Evolutionary conservation across 176 grass and related monocot genomes (phyloP), one percentile per base, ranked within the genome.

Genomic region (Tuctoria greenei): DNA sequence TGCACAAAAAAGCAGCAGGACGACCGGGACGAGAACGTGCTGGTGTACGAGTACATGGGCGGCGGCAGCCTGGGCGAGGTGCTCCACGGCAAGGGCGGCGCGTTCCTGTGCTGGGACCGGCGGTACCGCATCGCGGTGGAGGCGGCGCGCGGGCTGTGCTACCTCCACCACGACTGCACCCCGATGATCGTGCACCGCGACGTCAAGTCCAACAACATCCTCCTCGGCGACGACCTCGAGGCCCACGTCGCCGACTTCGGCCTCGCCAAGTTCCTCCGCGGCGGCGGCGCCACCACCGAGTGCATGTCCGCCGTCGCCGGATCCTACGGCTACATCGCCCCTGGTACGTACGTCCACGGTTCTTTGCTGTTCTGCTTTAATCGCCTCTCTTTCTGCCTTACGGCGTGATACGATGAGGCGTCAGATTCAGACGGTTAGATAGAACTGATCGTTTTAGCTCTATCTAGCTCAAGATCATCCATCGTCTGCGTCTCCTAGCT

Each of bases 21-120:
- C 54, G 54, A 10, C 3, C 10, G 4, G 12, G 82, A 80, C 45
- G 51, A 0, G 0, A 95, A 95, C 41, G 89, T 89, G 77, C 73
- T 95, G 27, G 92, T 99, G 78, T 99, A 99, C 70, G 96, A 99
- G 92, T 92, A 95, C 92, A 99, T 99, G 96, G 71, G 80, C 16
- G 86, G 84, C 49, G 96, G 96, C 7, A 87, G 83, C 80, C 80
- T 99, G 1, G 96, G 96, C 0, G 85, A 86, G 87, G 55, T 88
- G 75, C 81, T 99, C 12, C 96, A 99, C 56, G 85, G 85, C 34
- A 90, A 95, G 86, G 80, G 87, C 54, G 95, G 95, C 14, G 37
- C 68, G 14, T 85, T 86, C 76, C 87, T 99, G 4, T 27, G 65
- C 0, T 99, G 92, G 96, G 92, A 86, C 14, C 73, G 85, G 0